Percentiles rank a stretch among this genome's conserved stretches.
phyloP scores from a whole-genome alignment of 2,329 filamentous ascomycete species.

The Conoideocrella luteorostrata region DNA sequence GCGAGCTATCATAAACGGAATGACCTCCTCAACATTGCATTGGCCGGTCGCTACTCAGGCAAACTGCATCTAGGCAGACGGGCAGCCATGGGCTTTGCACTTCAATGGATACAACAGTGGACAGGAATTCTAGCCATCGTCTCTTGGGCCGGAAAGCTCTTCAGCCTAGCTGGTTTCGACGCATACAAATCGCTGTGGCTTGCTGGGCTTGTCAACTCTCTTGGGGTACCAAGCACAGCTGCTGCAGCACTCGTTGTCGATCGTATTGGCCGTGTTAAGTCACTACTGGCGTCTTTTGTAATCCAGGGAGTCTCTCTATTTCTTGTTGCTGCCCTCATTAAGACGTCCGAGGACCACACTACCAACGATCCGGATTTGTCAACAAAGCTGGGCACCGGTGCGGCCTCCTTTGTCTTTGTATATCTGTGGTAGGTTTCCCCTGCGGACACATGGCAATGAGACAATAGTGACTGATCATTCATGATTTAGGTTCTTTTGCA shows the following conservation, averaged over 20 bases:
- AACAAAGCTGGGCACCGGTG: constrained; percentile 14
- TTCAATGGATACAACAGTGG: constrained; percentile 38
- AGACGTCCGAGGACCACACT: constrained; percentile 15
- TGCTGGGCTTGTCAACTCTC: constrained; percentile 43
- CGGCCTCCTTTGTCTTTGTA: constrained; percentile 18
- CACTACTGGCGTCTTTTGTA: constrained; percentile 22
- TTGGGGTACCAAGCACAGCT: constrained; percentile 45
- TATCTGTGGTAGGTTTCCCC: constrained; percentile 18
- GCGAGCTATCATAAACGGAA: constrained; percentile 31
- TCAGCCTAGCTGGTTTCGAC: constrained; percentile 18
- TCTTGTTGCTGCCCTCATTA: constrained; percentile 27
- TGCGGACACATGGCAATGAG: too few relatives aligned
- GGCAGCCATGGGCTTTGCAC: constrained; percentile 31
- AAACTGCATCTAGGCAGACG: constrained; percentile 31
- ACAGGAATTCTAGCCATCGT: constrained; percentile 37
- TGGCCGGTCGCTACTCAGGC: constrained; percentile 28
- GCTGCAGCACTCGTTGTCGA: constrained; percentile 46
- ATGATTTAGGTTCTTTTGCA: constrained; percentile 23
- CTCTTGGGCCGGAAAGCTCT: constrained; percentile 23
- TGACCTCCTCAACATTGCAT: constrained; percentile 32
- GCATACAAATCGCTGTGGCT: constrained; percentile 27
- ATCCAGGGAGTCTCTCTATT: constrained; percentile 22
- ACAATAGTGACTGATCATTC: too few relatives aligned
- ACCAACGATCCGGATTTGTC: constrained; percentile 10
- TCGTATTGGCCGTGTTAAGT: constrained; percentile 34